These are phyloP conservation scores for Globisporangium cylindrosporum DNA, from an alignment of 352 stramenopile species.

Conservation along the genomic window DNA sequence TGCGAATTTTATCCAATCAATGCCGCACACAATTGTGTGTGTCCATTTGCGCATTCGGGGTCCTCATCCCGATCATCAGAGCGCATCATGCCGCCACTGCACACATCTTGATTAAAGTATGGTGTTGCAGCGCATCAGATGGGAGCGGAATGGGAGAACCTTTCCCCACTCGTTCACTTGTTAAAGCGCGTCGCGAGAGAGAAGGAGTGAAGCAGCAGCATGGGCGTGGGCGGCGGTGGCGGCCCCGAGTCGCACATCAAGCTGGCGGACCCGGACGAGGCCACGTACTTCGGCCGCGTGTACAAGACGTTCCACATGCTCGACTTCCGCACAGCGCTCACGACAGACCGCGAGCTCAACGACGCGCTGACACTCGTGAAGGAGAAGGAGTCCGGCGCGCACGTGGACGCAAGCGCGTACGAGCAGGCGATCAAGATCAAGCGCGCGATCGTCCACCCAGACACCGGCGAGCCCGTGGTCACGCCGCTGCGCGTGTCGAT, in stretches of 20 bases:
- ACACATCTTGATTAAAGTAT: too few relatives aligned
- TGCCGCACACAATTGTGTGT: too few relatives aligned
- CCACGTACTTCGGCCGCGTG: constrained; percentile 73
- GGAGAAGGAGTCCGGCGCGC: constrained; percentile 32
- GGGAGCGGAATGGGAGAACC: neutral
- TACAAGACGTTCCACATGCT: constrained; percentile 82
- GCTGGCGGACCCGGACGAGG: constrained; percentile 68
- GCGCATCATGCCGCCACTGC: too few relatives aligned
- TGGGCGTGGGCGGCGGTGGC: constrained; percentile 26
- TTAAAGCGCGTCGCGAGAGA: neutral
- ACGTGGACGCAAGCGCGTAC: constrained; percentile 35
- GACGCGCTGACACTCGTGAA: constrained; percentile 44
- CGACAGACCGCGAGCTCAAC: constrained; percentile 42
- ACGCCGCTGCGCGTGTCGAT: constrained; percentile 77
- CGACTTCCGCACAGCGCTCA: constrained; percentile 77
- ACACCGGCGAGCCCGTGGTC: constrained; percentile 63
- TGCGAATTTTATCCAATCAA: too few relatives aligned
- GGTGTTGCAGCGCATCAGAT: neutral
- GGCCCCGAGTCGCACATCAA: constrained; percentile 38
- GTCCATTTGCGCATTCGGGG: too few relatives aligned
- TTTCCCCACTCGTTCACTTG: neutral
- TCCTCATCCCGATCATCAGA: too few relatives aligned
- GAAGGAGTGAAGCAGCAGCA: neutral
- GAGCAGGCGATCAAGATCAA: constrained; percentile 64
- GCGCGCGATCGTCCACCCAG: constrained; percentile 69